These are phyloP conservation scores for Didymella glomerata DNA, from an alignment of 2,329 filamentous ascomycete genomes.

Conservation along the genomic window DNA sequence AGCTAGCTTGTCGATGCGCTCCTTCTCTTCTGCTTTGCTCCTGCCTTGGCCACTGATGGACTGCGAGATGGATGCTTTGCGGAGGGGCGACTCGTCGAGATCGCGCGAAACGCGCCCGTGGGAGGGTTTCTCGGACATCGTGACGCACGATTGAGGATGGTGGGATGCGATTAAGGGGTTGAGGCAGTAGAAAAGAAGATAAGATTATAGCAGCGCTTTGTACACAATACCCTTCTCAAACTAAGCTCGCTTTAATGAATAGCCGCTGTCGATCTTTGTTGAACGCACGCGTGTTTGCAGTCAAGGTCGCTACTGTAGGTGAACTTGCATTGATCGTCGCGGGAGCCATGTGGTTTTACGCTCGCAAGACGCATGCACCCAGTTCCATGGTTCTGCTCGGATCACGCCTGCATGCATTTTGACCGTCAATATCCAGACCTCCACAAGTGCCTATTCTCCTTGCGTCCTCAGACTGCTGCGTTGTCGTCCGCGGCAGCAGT, in stretches of 20 bases:
- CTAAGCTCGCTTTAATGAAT: constrained; percentile 11
- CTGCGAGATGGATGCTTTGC: constrained; percentile 9
- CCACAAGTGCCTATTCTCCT: background rate
- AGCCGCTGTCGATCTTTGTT: constrained; percentile 16
- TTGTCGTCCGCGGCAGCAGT: background rate
- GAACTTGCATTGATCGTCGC: background rate
- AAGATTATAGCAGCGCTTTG: constrained; percentile 6
- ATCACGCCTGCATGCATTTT: background rate
- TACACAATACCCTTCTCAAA: constrained; percentile 8
- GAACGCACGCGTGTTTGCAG: constrained; percentile 1
- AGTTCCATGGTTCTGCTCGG: constrained; percentile 6
- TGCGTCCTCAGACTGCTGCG: background rate
- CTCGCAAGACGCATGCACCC: constrained; percentile 3
- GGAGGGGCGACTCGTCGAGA: constrained; percentile 8
- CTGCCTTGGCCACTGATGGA: constrained; percentile 16
- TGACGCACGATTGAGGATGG: background rate
- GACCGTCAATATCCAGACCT: constrained; percentile 2
- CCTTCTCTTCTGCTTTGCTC: constrained; percentile 30
- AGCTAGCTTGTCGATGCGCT: constrained; percentile 38
- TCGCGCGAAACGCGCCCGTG: constrained; percentile 19
- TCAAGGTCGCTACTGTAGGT: background rate
- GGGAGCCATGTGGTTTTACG: constrained; percentile 3
- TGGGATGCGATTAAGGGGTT: background rate
- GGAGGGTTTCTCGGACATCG: constrained; percentile 17
- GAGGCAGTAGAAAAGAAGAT: background rate